phyloP scores from a whole-genome alignment of 306 rosid genomes.

The Vigna trinervia region DNA sequence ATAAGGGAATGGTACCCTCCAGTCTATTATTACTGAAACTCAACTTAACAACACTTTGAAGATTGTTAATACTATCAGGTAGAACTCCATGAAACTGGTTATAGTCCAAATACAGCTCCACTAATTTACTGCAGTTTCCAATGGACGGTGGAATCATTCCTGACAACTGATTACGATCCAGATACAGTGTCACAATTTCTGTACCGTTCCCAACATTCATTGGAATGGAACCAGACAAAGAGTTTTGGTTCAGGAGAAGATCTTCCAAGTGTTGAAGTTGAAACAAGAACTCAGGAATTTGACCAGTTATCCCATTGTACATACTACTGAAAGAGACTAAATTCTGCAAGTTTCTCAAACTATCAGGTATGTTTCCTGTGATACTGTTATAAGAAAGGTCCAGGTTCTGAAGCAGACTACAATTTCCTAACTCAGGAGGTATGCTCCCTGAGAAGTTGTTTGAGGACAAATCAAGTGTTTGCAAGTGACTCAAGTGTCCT shows the following conservation, averaged over 20 bases:
- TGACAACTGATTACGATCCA: conserved; percentile 22
- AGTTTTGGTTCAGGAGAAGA: conserved; percentile 48
- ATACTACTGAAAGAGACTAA: conserved; percentile 4
- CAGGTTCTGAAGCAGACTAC: conserved; percentile 52
- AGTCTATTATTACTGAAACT: conserved; percentile 40
- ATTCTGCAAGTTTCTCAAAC: conserved; percentile 41
- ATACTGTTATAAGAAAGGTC: conserved; percentile 58
- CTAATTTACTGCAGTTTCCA: conserved; percentile 29
- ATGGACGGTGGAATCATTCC: not conserved
- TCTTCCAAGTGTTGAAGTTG: conserved; percentile 45
- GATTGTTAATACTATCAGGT: conserved; percentile 55
- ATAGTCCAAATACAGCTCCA: conserved; percentile 36
- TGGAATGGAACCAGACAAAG: conserved; percentile 58
- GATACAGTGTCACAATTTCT: conserved; percentile 38
- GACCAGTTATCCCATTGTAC: conserved; percentile 50
- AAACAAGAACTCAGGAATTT: conserved; percentile 60
- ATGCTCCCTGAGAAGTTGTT: conserved; percentile 53
- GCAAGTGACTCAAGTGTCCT: conserved; percentile 52
- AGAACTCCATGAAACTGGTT: conserved; percentile 55
- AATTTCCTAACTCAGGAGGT: conserved; percentile 57
- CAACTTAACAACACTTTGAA: conserved; percentile 46
- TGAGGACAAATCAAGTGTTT: conserved; percentile 43
- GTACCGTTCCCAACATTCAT: conserved; percentile 56
- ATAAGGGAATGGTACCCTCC: not conserved
- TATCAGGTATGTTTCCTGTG: conserved; percentile 53